These are phyloP conservation scores for Anastatica hierochuntica DNA, from an alignment of 345 rosid genomes.

Conservation along the genomic window DNA sequence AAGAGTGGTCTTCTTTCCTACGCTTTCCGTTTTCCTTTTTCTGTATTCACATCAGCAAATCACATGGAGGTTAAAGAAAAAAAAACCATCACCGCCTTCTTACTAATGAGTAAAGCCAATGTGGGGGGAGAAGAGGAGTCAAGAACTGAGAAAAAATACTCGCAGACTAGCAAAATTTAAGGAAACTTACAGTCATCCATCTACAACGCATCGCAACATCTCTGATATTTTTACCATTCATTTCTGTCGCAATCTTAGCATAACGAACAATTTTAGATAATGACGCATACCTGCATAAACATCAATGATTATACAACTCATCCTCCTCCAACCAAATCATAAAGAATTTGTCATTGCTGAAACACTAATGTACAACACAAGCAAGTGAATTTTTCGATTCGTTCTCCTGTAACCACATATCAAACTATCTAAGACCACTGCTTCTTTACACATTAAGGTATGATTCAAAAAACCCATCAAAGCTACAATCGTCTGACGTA, in stretches of 20 bases:
- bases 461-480: too few species aligned
- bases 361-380: not conserved
- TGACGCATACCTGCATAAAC: conserved; percentile 43
- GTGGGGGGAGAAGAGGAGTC: not conserved
- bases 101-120: not conserved
- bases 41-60: conserved; percentile 34
- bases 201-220: conserved; percentile 76
- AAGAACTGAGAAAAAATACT: not conserved
- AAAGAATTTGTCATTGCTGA: not conserved
- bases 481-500: not conserved
- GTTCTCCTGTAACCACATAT: too few species aligned
- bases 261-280: conserved; percentile 52
- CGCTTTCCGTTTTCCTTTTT: conserved; percentile 75
- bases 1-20: conserved; percentile 71
- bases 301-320: not conserved
- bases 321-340: not conserved
- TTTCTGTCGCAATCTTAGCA: conserved; percentile 72
- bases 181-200: conserved; percentile 69
- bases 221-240: conserved; percentile 68
- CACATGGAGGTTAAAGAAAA: not conserved
- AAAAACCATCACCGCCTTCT: not conserved
- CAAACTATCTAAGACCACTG: too few species aligned
- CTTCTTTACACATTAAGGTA: too few species aligned
- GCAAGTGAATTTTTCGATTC: too few species aligned
- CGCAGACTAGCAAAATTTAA: not conserved